Evolutionary conservation across 306 rosid genomes (phyloP), one percentile per base, ranked within the genome.

Genomic region (Citrullus amarus): DNA sequence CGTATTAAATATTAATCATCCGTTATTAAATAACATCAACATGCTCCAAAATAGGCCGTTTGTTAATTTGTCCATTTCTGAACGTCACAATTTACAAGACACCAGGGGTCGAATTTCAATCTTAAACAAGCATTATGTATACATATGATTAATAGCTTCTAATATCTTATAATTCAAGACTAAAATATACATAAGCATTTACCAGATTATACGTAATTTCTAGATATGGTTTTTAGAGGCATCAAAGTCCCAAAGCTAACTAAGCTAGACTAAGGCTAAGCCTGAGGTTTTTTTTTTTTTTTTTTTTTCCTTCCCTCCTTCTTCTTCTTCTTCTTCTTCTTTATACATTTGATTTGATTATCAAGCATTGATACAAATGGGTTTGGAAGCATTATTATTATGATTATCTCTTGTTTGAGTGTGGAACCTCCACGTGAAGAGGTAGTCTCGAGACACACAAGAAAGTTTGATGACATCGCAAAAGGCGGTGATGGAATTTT

Each of bases 341-440:
- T 72, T 72, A 8, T 72, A 72, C 77, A 48, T 71, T 46, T 48
- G n/a, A 48, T 71, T 25, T 14, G 10, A 25, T 22, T 73, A 51
- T 73, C 62, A 73, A 53, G 32, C 61, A 53, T 30, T 73, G 60
- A 78, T 86, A 78, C 83, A 86, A 48, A 87, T 86, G 8, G 89
- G 81, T 13, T 86, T 86, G 54, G 85, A 86, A 78, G 87, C 92
- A 3, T 65, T 41, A 36, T 36, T 65, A 3, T 38, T 62, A 13
- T 32, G 4, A 34, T 65, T 39, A 80, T 79, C 86, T 75, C 83
- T 86, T 54, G 82, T 75, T 32, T 74, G 88, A 74, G 89, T 88
- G 58, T 95, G 97, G 79, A 95, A 95, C 88, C 97, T 95, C 99
- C 97, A 95, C 0, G 86, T 80, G 79, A 91, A 91, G 79, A 82